Evolutionary conservation across 139 green algal genomes (phyloP).

Genomic region (Coccomyxa sp.): DNA sequence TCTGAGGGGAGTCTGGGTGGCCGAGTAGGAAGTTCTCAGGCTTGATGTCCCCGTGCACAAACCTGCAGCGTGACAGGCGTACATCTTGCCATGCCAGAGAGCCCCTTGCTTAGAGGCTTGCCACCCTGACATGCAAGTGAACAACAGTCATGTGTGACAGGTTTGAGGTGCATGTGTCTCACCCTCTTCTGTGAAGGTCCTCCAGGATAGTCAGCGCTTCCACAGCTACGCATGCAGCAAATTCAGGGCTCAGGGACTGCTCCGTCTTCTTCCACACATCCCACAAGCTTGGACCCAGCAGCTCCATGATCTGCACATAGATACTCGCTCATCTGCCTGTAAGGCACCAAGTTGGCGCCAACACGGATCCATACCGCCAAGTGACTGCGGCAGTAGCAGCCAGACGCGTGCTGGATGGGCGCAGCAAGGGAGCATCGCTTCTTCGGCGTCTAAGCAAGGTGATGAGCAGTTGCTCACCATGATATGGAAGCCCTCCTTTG

Average conservation of each 20-base stretch:
- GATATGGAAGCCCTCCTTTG: constrained; percentile 90
- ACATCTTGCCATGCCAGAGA: too few species aligned
- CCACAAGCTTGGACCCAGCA: constrained; percentile 92
- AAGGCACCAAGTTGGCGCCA: too few species aligned
- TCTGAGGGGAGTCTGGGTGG: constrained; percentile 56
- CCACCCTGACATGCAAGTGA: too few species aligned
- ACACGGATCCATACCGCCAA: too few species aligned
- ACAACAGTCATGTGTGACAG: too few species aligned
- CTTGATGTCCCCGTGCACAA: constrained; percentile 98
- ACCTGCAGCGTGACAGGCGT: constrained; percentile 68
- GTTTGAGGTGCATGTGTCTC: background rate
- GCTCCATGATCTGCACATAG: constrained; percentile 85
- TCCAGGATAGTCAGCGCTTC: constrained; percentile 95
- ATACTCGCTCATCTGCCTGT: background rate
- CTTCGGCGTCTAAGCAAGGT: background rate
- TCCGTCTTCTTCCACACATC: constrained; percentile 88
- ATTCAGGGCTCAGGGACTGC: constrained; percentile 83
- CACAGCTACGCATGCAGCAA: constrained; percentile 94
- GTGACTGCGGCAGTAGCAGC: too few species aligned
- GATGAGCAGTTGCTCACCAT: constrained; percentile 63
- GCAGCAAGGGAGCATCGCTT: background rate
- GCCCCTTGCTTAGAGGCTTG: too few species aligned
- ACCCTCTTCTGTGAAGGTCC: constrained; percentile 90
- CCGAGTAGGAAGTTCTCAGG: constrained; percentile 97
- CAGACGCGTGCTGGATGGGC: too few species aligned